Evolutionary conservation across 805 yeast species (phyloP).

Genomic region (Candida andamanensis): DNA sequence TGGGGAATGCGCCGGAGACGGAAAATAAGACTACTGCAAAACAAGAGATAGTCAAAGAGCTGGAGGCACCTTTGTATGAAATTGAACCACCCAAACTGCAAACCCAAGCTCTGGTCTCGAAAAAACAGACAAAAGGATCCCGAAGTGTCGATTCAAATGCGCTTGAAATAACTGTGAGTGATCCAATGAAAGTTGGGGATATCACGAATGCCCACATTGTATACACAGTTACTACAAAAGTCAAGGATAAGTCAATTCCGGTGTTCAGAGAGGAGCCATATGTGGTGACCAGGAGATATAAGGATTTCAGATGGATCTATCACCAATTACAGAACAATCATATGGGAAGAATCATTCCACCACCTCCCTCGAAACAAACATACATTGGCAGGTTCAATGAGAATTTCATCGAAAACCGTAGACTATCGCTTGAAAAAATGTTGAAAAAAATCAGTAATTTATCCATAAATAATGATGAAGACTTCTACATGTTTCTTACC

Average conservation of each 20-base stretch:
- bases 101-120: no score
- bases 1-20: conserved; percentile 13
- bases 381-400: conserved; percentile 88
- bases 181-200: conserved; percentile 90
- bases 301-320: conserved; percentile 92
- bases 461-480: conserved; percentile 64
- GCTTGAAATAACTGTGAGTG: conserved; percentile 73
- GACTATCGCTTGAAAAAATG: conserved; percentile 85
- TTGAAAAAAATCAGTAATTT: conserved; percentile 61
- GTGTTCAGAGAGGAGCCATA: conserved; percentile 28
- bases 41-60: conserved; percentile 37
- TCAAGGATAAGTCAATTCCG: conserved; percentile 36
- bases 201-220: conserved; percentile 84
- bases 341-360: conserved; percentile 85
- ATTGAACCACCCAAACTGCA: conserved; percentile 14
- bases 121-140: conserved; percentile 2
- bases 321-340: conserved; percentile 81
- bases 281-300: conserved; percentile 74
- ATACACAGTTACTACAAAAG: conserved; percentile 66
- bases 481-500: conserved; percentile 72
- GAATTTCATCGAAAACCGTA: conserved; percentile 80
- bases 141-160: conserved; percentile 11
- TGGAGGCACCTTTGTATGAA: conserved; percentile 53
- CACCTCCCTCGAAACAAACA: conserved; percentile 93
- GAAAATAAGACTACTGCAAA: conserved; percentile 16